Evolutionary conservation across 164 flowering plant species (phyloP), one percentile per base, ranked within the genome.

Genomic region (Stephania yunnanensis): DNA sequence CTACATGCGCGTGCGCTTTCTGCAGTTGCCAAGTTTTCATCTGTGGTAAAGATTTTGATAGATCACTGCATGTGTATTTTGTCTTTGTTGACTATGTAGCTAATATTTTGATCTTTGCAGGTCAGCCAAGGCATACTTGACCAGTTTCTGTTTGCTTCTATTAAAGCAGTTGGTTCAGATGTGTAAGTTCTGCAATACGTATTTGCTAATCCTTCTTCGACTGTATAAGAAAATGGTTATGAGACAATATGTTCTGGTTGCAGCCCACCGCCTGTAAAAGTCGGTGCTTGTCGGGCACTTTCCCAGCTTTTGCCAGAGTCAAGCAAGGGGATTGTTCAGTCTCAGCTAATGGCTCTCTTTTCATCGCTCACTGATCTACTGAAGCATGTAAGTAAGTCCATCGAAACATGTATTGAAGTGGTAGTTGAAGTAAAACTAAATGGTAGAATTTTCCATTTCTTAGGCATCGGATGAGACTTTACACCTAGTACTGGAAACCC

Each of bases 391-490:
- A 83, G 50, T 30, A 12, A 42, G 67, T 72, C 44, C 69, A 25
- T 73, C 29, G 17, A 46, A 52, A 45, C 61, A 72, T 17, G 58
- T 22, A 31, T 2, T 29, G 36, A 53, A 36, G 64, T 10, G 3
- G 29, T 45, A 17, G 61, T 72, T 46, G 55, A 46, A 20, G 44
- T 30, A 52, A 69, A 71, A 25, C 31, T 71, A 13, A 68, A 55
- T 9, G 13, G 42, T 7, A 66, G 53, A 4, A 30, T 58, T n/a
- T 65, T 4, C 70, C 69, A 61, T 86, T 74, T 81, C 30, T 36
- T 85, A 93, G 99, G 96, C 96, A 68, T 89, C 95, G 75, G 97
- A 93, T 82, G 99, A 93, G 77, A 91, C 96, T 29, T 83, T 93
- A 81, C 98, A 92, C 83, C 82, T 93, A 73, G 91, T 95, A 73